Evolutionary conservation across 176 grass and related monocot species (phyloP).

Genomic region (Urochloa ruziziensis): DNA sequence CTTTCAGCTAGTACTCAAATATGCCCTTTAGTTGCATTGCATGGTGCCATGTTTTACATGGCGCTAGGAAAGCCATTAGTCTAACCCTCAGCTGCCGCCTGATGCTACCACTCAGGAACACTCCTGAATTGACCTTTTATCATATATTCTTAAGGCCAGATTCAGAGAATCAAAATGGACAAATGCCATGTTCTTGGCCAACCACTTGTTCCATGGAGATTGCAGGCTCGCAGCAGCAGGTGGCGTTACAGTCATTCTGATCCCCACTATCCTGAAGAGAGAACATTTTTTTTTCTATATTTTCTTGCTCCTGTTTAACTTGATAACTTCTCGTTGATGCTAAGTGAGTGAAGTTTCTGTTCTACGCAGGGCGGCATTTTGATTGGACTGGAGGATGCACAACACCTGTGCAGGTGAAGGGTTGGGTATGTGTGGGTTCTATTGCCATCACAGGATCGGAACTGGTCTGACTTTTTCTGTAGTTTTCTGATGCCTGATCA

Average conservation of each 20-base stretch:
- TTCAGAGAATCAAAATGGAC: slow-evolving; percentile 17
- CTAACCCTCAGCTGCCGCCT: slow-evolving; percentile 14
- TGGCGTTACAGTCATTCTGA: slow-evolving; percentile 25
- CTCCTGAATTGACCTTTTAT: slow-evolving; percentile 23
- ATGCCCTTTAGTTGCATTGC: slow-evolving; percentile 20
- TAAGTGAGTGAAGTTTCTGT: no score
- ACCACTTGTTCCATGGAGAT: slow-evolving; percentile 39
- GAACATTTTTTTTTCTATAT: slow-evolving; percentile 11
- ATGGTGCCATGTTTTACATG: slow-evolving; percentile 25
- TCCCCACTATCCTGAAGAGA: slow-evolving; percentile 35
- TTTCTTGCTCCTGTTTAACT: background rate
- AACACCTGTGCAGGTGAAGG: slow-evolving; percentile 39
- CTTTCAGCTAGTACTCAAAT: slow-evolving; percentile 41
- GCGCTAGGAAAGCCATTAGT: background rate
- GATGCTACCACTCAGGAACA: slow-evolving; percentile 2
- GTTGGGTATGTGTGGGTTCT: background rate
- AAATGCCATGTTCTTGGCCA: slow-evolving; percentile 36
- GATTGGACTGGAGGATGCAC: no score
- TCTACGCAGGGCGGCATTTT: no score
- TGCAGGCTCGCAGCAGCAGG: slow-evolving; percentile 7
- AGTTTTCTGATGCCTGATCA: background rate
- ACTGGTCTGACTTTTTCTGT: slow-evolving; percentile 18
- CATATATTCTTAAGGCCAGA: slow-evolving; percentile 12
- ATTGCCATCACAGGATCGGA: slow-evolving; percentile 21
- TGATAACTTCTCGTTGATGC: background rate